Base-by-base conservation (phyloP, 225 moss, liverwort and hornwort species). In the Straminergon stramineum region DNA sequence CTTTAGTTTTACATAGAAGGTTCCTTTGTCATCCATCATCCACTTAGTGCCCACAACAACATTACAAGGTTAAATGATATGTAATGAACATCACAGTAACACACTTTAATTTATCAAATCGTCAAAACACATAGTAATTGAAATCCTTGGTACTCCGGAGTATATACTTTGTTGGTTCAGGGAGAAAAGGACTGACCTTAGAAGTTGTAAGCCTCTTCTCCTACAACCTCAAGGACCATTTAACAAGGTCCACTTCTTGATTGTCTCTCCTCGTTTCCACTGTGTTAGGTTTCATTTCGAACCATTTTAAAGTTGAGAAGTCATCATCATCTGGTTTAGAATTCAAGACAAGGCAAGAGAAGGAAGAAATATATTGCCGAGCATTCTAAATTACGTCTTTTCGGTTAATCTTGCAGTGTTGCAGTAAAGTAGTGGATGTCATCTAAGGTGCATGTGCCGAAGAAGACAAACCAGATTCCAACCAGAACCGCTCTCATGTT, bases 21-120 rank as follows among this genome's bases (percentile, higher is more conserved):
- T 34, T 77, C 21, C 14, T 35, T 0, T 15, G 0, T 35, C 35
- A 55, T 77, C 53, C 55, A 55, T 77, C 0, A 0, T 0, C 0
- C 55, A 35, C 3, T 5, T 15, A 20, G 1, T 23, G 22, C 8
- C 7, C 8, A 34, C 21, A 35, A 9, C 1, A 0, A 35, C 2
- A 0, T 13, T 52, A 52, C 4, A 21, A 1, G 21, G 5, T 77
- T 77, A 57, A 58, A 28, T 9, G 8, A 51, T 58, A 22, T 81
- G 28, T 16, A 24, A 17, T 57, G 26, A n/a, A n/a, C 4, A 79
- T 57, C 26, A 55, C 10, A 26, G 26, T 5, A 76, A 34, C 7
- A 0, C 13, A 48, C 32, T 35, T 23, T 31, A 15, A 48, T 34
- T 22, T 52, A 52, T 52, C 13, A 16, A n/a, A 77, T 28, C 5